Evolutionary conservation across 2,329 filamentous ascomycete genomes (phyloP), one percentile per base, ranked within the genome.

Genomic region (Pseudohalonectria lignicola): DNA sequence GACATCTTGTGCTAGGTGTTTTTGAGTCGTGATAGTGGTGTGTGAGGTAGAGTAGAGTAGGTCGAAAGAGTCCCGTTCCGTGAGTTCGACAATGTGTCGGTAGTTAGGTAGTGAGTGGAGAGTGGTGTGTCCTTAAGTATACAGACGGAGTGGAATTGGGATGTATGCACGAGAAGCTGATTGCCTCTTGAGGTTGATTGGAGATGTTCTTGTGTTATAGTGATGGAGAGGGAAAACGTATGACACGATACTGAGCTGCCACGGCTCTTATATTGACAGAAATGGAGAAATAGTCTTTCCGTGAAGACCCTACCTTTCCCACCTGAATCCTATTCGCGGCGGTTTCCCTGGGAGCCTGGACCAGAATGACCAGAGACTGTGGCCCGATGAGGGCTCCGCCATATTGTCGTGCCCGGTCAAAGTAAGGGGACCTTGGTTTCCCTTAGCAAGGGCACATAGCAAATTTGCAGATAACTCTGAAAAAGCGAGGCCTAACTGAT

Each of bases 1-100:
- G 56, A 57, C 56, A 59, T 60, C 28, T 21, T 53, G 46, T 31
- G 7, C 42, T 31, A 11, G 17, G 16, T 21, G 36, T 40, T 36
- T 17, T 33, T 33, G 31, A 8, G 19, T 21, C 8, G 31, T 12
- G 31, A 9, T 21, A 2, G 16, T 12, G 20, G 13, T 34, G 17
- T 21, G 16, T 18, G 18, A 13, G n/a, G 4, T 13, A n/a, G 18
- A 34, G 17, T 21, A 33, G 10, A 36, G 32, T 17, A n/a, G 4
- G n/a, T n/a, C 8, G 11, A n/a, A 25, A 19, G 16, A 19, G 23
- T 20, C 4, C n/a, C n/a, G n/a, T n/a, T n/a, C n/a, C n/a, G n/a
- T n/a, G n/a, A n/a, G n/a, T n/a, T n/a, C n/a, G n/a, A n/a, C n/a
- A n/a, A n/a, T n/a, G n/a, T n/a, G n/a, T n/a, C n/a, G n/a, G 20